phyloP scores from a whole-genome alignment of 352 stramenopile species.

The Phytopythium oedochilum region DNA sequence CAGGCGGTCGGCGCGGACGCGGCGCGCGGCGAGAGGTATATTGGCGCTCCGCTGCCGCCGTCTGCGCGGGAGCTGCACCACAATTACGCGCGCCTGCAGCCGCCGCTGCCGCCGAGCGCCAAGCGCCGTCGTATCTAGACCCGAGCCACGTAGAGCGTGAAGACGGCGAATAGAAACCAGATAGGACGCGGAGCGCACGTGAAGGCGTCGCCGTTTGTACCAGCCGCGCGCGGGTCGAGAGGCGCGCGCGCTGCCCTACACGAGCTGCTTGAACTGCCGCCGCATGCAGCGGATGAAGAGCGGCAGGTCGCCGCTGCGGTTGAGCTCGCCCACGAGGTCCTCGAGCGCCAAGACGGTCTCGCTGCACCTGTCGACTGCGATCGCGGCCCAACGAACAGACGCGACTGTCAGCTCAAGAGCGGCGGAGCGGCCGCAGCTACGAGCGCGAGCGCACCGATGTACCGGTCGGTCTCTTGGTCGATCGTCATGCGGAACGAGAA shows the following conservation, averaged over 20 bases:
- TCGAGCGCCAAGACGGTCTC: conserved; percentile 40
- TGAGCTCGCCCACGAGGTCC: conserved; percentile 55
- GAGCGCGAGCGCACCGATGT: conserved; percentile 50
- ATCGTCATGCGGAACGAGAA: conserved; percentile 78
- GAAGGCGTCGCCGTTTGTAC: too few species aligned
- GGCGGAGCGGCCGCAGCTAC: too few species aligned
- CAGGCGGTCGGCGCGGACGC: not conserved
- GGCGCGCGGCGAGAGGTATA: conserved; percentile 6
- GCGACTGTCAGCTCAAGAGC: too few species aligned
- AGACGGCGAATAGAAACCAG: too few species aligned
- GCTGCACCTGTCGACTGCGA: conserved; percentile 59
- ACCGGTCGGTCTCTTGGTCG: conserved; percentile 44
- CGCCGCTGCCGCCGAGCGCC: conserved; percentile 3
- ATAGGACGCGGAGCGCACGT: not conserved
- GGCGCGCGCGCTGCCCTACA: too few species aligned
- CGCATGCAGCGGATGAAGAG: conserved; percentile 78
- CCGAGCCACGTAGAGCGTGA: too few species aligned
- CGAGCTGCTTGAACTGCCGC: conserved; percentile 67
- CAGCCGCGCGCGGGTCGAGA: too few species aligned
- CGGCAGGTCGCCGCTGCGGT: conserved; percentile 60
- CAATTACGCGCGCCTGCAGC: conserved; percentile 5
- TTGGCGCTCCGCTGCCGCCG: conserved; percentile 25
- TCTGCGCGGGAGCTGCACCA: conserved; percentile 7
- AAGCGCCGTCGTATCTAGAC: conserved; percentile 43
- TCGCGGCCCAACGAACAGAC: not conserved